Percentiles rank a stretch among this genome's conserved stretches.
phyloP scores from a whole-genome alignment of 2,329 filamentous ascomycete genomes.

The Pseudocercospora fijiensis region DNA sequence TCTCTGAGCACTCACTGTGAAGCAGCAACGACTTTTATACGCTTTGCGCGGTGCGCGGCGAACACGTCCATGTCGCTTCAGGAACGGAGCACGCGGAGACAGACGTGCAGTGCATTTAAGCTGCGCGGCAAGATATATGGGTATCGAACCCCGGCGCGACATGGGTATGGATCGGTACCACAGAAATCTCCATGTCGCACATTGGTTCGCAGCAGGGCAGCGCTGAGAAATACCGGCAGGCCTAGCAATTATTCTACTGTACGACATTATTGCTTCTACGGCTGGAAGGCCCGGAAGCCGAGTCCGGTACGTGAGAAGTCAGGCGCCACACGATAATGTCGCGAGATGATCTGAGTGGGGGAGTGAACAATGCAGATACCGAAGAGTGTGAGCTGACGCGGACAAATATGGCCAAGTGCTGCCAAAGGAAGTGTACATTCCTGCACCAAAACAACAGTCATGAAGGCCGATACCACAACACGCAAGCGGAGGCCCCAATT shows the following conservation, averaged over 20 bases:
- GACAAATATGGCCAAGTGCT: not conserved
- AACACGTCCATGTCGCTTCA: slow-evolving; percentile 1
- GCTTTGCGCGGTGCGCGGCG: not conserved
- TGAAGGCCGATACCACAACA: not conserved
- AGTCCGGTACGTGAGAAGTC: slow-evolving; percentile 1
- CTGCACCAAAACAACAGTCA: not conserved
- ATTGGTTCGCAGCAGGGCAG: slow-evolving; percentile 6
- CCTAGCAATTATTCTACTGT: no score
- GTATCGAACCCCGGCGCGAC: slow-evolving; percentile 5
- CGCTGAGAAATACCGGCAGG: not conserved
- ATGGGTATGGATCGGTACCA: slow-evolving; percentile 2
- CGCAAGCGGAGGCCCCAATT: not conserved
- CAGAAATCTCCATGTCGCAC: slow-evolving; percentile 7
- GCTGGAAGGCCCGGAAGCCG: not conserved
- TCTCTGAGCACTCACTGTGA: not conserved
- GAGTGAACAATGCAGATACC: not conserved
- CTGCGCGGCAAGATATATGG: slow-evolving; percentile 9
- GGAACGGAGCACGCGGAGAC: slow-evolving; percentile 11
- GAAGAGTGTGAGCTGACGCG: not conserved
- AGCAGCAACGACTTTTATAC: not conserved
- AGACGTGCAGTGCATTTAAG: slow-evolving; percentile 17
- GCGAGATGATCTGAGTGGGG: slow-evolving; percentile 4
- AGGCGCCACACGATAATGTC: slow-evolving; percentile 19
- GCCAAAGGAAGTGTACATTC: not conserved
- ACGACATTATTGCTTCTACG: not conserved